Evolutionary conservation across 139 green algal genomes (phyloP), one percentile per base, ranked within the genome.

Genomic region (Chlamydomonas sp.): DNA sequence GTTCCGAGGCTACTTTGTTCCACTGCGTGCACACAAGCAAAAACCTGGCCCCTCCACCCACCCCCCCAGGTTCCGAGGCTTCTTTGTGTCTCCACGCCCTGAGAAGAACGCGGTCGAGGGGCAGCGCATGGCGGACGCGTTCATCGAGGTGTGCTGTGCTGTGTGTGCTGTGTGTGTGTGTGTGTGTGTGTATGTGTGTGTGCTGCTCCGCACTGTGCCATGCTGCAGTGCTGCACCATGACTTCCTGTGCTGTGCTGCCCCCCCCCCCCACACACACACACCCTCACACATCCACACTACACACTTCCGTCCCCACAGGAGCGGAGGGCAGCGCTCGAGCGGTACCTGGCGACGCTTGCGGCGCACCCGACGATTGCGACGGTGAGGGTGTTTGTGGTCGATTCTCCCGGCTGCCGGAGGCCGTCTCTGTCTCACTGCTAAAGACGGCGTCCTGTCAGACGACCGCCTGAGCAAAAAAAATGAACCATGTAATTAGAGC

Each of bases 31-130:
- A 0, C 43, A 54, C 43, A 54, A 16, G 29, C 13, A 63, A 63
- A 4, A 48, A 28, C 65, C 30, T 2, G 8, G 36, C 34, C 54
- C 30, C 67, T 3, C 65, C 43, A 13, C 13, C 43, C 43, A 54
- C 43, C 43, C 43, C 20, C 43, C 20, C 13, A 54, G 43, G 49
- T 85, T 80, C 70, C 72, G 82, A 3, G 82, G 82, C 38, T 90
- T 88, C 74, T 92, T 95, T 72, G 72, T 92, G 16, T 88, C 87
- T 0, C 81, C 86, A 0, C 80, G 89, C n/a, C 89, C 89, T 0
- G 87, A 95, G 50, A 95, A 95, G 81, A 92, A 88, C 64, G 85
- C 79, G 3, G 81, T 91, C 47, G 86, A 93, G 78, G 86, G 86
- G 20, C 81, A 90, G 77, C 75, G 77, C 65, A 84, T 83, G 80